These are phyloP conservation scores for Psophocarpus tetragonolobus DNA, from an alignment of 306 rosid genomes.

Conservation along the genomic window DNA sequence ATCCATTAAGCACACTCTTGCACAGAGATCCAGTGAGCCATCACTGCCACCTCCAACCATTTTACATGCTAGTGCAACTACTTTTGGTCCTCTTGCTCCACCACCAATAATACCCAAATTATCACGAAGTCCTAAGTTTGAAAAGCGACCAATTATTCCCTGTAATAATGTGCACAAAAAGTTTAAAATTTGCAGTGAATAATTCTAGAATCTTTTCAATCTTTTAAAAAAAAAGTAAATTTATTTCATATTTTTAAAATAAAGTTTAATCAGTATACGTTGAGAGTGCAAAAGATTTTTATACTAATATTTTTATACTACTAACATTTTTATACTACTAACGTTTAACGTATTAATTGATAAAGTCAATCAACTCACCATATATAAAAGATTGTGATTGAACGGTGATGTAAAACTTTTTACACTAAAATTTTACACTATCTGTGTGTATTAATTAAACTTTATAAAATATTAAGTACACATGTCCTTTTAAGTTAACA, in stretches of 20 bases:
- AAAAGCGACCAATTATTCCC: slow-evolving; percentile 72
- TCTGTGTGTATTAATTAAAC: too few species aligned
- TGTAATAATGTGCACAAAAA: slow-evolving; percentile 18
- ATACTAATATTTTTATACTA: too few species aligned
- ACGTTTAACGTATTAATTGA: too few species aligned
- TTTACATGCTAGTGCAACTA: slow-evolving; percentile 88
- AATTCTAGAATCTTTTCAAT: background rate
- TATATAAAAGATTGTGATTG: too few species aligned
- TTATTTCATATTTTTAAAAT: too few species aligned
- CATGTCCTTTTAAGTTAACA: too few species aligned
- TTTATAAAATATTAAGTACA: background rate
- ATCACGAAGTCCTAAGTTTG: slow-evolving; percentile 76
- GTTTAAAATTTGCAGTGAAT: background rate
- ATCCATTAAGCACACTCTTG: slow-evolving; percentile 80
- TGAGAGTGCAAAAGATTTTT: too few species aligned
- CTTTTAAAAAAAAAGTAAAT: background rate
- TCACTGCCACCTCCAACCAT: slow-evolving; percentile 97
- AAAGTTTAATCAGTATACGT: too few species aligned
- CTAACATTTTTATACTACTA: too few species aligned
- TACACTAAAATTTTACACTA: too few species aligned
- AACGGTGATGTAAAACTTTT: too few species aligned
- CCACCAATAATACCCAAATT: slow-evolving; percentile 55
- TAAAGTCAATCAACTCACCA: too few species aligned
- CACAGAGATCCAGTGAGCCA: slow-evolving; percentile 84
- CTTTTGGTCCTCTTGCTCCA: slow-evolving; percentile 57